Conservation (phyloP, 352 stramenopile species). For the Phytopythium helicoides region DNA sequence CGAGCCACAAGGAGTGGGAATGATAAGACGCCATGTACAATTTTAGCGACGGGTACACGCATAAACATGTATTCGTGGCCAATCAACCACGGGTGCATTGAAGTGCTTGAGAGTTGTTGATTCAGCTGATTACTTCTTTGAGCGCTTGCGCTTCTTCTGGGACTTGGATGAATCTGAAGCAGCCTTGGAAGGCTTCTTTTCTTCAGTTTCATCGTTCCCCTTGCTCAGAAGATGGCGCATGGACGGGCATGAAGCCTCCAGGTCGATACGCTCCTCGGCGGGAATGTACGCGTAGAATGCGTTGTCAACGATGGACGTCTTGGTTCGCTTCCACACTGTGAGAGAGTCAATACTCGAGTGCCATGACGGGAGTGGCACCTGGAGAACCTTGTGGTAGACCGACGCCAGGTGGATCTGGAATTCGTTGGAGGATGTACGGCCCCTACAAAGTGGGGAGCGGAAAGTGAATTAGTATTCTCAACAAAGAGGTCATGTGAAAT, state of each 20-base stretch:
- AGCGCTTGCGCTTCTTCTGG: conserved; percentile 19
- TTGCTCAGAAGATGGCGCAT: conserved; percentile 63
- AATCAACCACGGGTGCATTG: too few species aligned
- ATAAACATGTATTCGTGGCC: too few species aligned
- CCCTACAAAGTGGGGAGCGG: conserved; percentile 38
- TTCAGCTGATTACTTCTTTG: conserved; percentile 1
- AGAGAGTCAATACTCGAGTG: conserved; percentile 92
- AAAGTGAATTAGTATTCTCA: too few species aligned
- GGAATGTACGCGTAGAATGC: conserved; percentile 79
- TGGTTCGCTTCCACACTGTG: conserved; percentile 93
- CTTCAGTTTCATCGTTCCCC: conserved; percentile 7
- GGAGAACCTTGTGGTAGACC: conserved; percentile 93
- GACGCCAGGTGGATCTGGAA: conserved; percentile 90
- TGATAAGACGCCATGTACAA: too few species aligned
- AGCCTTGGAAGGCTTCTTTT: neutral
- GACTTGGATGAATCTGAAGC: conserved; percentile 2
- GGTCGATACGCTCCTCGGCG: conserved; percentile 66
- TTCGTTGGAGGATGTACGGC: conserved; percentile 88
- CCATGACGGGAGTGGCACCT: conserved; percentile 90
- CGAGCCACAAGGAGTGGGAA: neutral
- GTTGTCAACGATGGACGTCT: conserved; percentile 86
- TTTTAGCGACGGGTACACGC: too few species aligned
- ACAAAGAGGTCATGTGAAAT: too few species aligned
- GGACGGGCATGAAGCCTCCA: conserved; percentile 52
- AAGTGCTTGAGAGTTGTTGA: neutral